These are phyloP conservation scores for Pisolithus microcarpus DNA, from an alignment of 768 basidiomycete species.

Conservation along the genomic window DNA sequence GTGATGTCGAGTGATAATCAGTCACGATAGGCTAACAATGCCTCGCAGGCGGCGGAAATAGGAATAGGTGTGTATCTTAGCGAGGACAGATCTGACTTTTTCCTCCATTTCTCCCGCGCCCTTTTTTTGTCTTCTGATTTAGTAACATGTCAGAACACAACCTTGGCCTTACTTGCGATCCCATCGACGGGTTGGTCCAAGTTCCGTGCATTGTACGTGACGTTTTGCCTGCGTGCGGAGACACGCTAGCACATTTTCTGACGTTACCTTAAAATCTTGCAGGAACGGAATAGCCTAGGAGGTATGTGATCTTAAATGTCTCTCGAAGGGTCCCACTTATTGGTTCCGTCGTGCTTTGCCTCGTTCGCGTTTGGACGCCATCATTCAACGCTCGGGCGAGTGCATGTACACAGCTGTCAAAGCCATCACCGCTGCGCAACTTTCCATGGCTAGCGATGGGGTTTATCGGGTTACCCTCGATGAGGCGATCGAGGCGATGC, in stretches of 20 bases:
- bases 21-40: not conserved
- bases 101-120: not conserved
- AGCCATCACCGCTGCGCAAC: slow-evolving; percentile 87
- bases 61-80: slow-evolving; percentile 60
- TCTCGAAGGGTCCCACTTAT: not conserved
- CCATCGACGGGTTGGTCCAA: slow-evolving; percentile 88
- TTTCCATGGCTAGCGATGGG: slow-evolving; percentile 88
- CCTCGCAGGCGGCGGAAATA: slow-evolving; percentile 69
- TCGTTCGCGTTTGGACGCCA: not conserved
- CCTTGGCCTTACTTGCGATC: slow-evolving; percentile 87
- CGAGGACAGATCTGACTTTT: not conserved
- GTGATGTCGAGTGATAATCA: not conserved
- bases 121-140: not conserved
- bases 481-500: slow-evolving; percentile 94
- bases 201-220: slow-evolving; percentile 83
- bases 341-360: not conserved
- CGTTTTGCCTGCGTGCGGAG: not conserved
- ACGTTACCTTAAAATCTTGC: slow-evolving; percentile 2
- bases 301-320: slow-evolving; percentile 34
- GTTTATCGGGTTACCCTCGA: slow-evolving; percentile 84
- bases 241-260: not conserved
- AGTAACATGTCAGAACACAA: slow-evolving; percentile 56
- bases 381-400: not conserved
- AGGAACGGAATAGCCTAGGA: slow-evolving; percentile 84
- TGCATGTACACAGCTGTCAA: slow-evolving; percentile 60